A percentile compares a stretch with the other conserved stretches of the same genome.
phyloP scores from a whole-genome alignment of 345 rosid genomes.

The Linum trigynum region DNA sequence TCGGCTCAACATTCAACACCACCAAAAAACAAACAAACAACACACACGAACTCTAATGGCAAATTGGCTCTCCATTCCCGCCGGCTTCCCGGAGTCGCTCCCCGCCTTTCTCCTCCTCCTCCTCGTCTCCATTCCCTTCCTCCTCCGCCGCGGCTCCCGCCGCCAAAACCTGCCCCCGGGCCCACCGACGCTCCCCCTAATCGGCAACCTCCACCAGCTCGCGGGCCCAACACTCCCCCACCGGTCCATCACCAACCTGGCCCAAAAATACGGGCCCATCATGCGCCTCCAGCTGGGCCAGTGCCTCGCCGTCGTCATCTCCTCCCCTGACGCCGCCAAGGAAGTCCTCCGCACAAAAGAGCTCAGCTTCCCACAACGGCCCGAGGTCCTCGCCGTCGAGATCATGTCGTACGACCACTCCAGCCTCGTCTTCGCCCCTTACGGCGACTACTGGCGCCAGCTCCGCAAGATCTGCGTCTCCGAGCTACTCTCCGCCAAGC shows the following conservation, averaged over 20 bases:
- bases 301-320: background rate
- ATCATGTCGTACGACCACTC: conserved; percentile 1
- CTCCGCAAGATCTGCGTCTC: conserved; percentile 1
- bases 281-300: background rate
- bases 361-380: background rate
- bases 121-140: background rate
- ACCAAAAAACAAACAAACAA: too few species aligned
- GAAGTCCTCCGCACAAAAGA: background rate
- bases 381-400: background rate
- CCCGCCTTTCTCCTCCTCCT: background rate
- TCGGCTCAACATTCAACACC: too few species aligned
- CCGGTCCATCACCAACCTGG: background rate
- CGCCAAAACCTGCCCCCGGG: background rate
- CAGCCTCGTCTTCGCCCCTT: conserved; percentile 1
- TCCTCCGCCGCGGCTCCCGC: background rate
- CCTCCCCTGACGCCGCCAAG: conserved; percentile 5
- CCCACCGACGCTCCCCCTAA: background rate
- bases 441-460: background rate
- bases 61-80: too few species aligned
- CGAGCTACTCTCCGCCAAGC: conserved; percentile 1
- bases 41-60: too few species aligned
- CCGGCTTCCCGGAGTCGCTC: too few species aligned
- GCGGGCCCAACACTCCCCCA: background rate
- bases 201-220: conserved; percentile 1
- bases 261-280: background rate